phyloP scores from a whole-genome alignment of 257 asterid species.

The Jacaranda mimosifolia region DNA sequence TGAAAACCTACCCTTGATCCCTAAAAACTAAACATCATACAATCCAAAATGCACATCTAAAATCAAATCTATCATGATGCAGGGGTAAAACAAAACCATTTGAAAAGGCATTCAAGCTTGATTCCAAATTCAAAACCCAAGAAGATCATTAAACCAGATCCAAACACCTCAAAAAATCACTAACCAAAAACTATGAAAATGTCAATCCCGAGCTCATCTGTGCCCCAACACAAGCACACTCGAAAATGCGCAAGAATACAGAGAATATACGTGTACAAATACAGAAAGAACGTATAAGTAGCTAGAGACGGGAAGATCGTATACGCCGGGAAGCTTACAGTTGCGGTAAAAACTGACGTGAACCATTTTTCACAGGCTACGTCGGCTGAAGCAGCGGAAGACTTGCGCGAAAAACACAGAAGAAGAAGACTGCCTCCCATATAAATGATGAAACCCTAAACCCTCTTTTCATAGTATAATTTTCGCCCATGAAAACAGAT shows the following conservation, averaged over 20 bases:
- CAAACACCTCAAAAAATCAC: background rate
- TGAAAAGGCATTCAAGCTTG: background rate
- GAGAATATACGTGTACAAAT: background rate
- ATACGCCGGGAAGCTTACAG: conserved; percentile 35
- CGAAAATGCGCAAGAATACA: background rate
- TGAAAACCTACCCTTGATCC: background rate
- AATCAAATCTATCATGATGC: background rate
- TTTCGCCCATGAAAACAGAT: background rate
- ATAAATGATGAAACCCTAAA: conserved; percentile 44
- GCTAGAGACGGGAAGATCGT: background rate
- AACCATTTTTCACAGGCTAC: conserved; percentile 39
- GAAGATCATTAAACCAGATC: background rate
- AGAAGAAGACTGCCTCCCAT: background rate
- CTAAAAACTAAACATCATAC: background rate
- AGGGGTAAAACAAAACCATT: no score
- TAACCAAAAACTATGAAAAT: background rate
- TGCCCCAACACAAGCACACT: background rate
- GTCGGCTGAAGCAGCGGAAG: conserved; percentile 34
- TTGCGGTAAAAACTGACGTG: conserved; percentile 56
- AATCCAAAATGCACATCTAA: background rate
- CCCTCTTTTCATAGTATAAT: background rate
- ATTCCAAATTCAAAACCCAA: background rate
- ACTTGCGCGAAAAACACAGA: background rate
- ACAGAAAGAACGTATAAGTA: background rate
- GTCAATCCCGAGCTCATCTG: background rate